phyloP scores from a whole-genome alignment of 2,329 filamentous ascomycete genomes.

The Lojkania enalia region DNA sequence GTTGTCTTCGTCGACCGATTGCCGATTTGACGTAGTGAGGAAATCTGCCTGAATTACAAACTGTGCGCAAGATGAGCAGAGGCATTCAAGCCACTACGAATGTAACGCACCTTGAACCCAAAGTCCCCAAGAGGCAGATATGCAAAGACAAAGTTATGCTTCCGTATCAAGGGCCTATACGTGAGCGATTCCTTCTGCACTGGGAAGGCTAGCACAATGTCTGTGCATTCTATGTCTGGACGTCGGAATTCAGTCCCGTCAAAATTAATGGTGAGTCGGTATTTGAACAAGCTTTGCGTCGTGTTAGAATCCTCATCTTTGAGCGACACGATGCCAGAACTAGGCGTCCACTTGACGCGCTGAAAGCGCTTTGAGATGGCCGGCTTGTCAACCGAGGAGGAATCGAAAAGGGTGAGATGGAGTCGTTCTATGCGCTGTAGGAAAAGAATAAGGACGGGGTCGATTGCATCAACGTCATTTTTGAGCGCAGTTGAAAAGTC shows the following conservation, averaged over 20 bases:
- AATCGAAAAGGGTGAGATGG: background rate
- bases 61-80: conserved; percentile 10
- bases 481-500: no score
- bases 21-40: conserved; percentile 25
- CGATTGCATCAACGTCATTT: background rate
- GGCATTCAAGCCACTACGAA: no score
- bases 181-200: conserved; percentile 14
- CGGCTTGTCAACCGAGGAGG: no score
- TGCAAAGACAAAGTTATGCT: conserved; percentile 21
- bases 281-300: conserved; percentile 10
- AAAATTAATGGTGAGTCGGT: background rate
- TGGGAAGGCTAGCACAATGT: conserved; percentile 28
- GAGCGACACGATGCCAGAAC: background rate
- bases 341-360: no score
- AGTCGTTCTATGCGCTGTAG: background rate
- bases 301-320: no score
- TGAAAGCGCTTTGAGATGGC: no score
- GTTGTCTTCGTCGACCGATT: conserved; percentile 22
- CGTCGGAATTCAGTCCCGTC: conserved; percentile 20
- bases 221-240: conserved; percentile 2
- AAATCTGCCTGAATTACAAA: conserved; percentile 34
- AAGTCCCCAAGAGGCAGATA: conserved; percentile 24
- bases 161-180: conserved; percentile 18
- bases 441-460: background rate
- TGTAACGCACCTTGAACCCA: conserved; percentile 22